Evolutionary conservation across 257 asterid genomes (phyloP).

Genomic region (Fraxinus pennsylvanica): DNA sequence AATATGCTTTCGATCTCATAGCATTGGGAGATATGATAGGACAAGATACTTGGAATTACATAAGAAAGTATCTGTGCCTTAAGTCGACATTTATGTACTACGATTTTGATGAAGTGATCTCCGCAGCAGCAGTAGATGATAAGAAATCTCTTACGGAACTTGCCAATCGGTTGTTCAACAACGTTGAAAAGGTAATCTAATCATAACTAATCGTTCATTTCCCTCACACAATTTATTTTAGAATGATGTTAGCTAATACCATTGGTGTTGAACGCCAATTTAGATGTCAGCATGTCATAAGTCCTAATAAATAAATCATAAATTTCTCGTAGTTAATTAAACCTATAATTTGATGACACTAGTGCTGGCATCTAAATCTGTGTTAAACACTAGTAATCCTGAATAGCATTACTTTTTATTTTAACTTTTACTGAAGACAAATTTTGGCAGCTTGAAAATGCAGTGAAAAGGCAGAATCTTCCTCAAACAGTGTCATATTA

Average conservation of each 20-base stretch:
- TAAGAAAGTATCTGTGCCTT: constrained; percentile 56
- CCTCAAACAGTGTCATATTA: constrained; percentile 47
- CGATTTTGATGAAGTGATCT: constrained; percentile 72
- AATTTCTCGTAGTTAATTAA: too few relatives aligned
- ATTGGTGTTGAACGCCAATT: too few relatives aligned
- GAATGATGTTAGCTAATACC: too few relatives aligned
- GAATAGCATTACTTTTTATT: too few relatives aligned
- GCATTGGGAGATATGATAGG: constrained; percentile 82
- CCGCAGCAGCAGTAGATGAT: constrained; percentile 55
- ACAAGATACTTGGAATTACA: constrained; percentile 70
- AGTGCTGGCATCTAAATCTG: too few relatives aligned
- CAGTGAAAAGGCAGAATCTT: constrained; percentile 50
- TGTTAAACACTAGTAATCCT: too few relatives aligned
- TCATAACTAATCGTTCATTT: too few relatives aligned
- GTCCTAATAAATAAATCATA: too few relatives aligned
- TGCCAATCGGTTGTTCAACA: constrained; percentile 74
- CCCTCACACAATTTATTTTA: too few relatives aligned
- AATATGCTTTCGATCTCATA: constrained; percentile 73
- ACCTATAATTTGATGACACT: too few relatives aligned
- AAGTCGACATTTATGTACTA: constrained; percentile 77
- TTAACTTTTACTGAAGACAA: not conserved
- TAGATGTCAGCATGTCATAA: too few relatives aligned
- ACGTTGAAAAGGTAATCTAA: constrained; percentile 55
- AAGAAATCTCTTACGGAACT: constrained; percentile 62
- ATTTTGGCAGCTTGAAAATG: constrained; percentile 58